Evolutionary conservation across 2,329 filamentous ascomycete genomes (phyloP), one percentile per base, ranked within the genome.

Genomic region (Thielaviopsis ethacetica): DNA sequence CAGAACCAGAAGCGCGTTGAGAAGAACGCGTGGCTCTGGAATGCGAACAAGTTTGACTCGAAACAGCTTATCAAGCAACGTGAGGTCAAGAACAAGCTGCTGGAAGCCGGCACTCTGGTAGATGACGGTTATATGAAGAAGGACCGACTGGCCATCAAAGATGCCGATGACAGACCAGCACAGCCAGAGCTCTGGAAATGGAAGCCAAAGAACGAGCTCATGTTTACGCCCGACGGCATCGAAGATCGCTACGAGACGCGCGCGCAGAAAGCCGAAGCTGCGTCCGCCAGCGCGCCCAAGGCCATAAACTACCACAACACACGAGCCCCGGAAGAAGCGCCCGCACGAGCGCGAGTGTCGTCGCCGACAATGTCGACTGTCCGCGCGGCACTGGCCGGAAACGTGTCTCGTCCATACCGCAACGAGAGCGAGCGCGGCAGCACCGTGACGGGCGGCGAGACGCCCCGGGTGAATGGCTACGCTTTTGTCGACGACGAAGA

Each of bases 401-500:
- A 76, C 7, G 81, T 85, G 4, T 79, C 81, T 9, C 73, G 76
- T 1, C 78, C 76, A 9, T 80, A 84, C 24, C 81, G 81, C 13
- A 83, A 88, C 64, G 80, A 80, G 0, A 73, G 66, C 5, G 74
- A 70, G 4, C 69, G 74, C 10, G 57, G 57, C 6, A 62, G 60
- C 50, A 56, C 58, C 5, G 76, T 76, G 2, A 65, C 65, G 0
- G 75, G 76, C 1, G 86, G 84, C 17, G 79, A 77, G 60, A 97
- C 91, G 0, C 93, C 91, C 0, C 80, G 88, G 1, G 88, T 97
- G 0, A 95, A 94, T 63, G 93, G 93, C 1, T 98, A 96, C 69
- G 81, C 89, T 0, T 97, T 95, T 70, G 91, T 98, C 41, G 90
- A 95, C 64, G 89, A 94, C 59, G 86, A 86, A 54, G 76, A 80